phyloP scores from a whole-genome alignment of 257 asterid species.

The Solanum sparsipilum region DNA sequence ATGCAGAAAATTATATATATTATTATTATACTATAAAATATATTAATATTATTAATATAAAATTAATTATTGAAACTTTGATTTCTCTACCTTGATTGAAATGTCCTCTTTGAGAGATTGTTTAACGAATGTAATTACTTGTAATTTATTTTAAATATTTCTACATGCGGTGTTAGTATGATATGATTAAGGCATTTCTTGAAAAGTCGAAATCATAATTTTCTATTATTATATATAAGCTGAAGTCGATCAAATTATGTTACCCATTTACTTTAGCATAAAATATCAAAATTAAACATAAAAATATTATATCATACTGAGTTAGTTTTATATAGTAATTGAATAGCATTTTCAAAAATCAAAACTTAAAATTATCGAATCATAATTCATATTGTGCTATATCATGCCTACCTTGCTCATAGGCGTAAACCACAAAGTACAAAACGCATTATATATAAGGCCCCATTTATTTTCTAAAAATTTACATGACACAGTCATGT shows the following conservation, averaged over 20 bases:
- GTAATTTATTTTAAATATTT: too few species aligned
- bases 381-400: background rate
- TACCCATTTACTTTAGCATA: background rate
- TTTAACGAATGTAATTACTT: too few species aligned
- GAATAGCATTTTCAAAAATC: background rate
- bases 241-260: background rate
- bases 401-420: background rate
- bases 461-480: background rate
- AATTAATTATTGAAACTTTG: background rate
- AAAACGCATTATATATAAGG: background rate
- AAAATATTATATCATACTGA: too few species aligned
- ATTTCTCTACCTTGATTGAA: background rate
- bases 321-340: background rate
- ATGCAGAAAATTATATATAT: too few species aligned
- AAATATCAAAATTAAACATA: too few species aligned
- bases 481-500: background rate
- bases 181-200: too few species aligned
- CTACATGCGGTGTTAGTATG: background rate
- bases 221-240: too few species aligned
- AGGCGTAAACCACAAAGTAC: background rate
- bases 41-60: too few species aligned
- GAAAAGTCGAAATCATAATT: too few species aligned
- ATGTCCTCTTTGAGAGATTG: background rate
- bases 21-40: too few species aligned
- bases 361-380: background rate